phyloP scores from a whole-genome alignment of 2,329 filamentous ascomycete species.

The Diaporthe velutina region DNA sequence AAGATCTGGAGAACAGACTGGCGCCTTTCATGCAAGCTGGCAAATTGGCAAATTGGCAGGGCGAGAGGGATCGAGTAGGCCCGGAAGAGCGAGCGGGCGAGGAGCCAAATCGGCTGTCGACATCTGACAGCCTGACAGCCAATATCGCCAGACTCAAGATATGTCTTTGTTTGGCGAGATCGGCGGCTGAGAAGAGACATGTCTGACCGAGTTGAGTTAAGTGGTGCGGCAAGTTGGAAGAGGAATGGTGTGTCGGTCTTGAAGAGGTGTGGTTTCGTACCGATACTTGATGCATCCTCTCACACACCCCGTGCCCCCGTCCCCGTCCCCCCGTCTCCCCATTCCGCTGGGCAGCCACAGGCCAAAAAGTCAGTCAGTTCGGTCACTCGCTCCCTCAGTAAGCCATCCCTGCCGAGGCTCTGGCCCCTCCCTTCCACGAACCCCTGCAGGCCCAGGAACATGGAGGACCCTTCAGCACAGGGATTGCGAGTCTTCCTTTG shows the following conservation, averaged over 20 bases:
- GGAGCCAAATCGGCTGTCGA: background rate
- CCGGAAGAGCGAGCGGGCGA: background rate
- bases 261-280: constrained; percentile 7
- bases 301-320: background rate
- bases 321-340: background rate
- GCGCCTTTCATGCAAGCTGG: background rate
- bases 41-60: background rate
- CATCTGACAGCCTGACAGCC: constrained; percentile 11
- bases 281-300: constrained; percentile 14
- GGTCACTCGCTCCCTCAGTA: background rate
- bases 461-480: constrained; percentile 21
- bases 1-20: constrained; percentile 3
- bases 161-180: constrained; percentile 30
- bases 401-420: constrained; percentile 25
- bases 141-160: constrained; percentile 10
- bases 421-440: background rate
- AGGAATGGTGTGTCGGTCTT: constrained; percentile 3
- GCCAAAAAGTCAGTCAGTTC: background rate
- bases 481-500: constrained; percentile 16
- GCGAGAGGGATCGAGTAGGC: background rate
- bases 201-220: background rate
- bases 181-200: constrained; percentile 18
- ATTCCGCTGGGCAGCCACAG: constrained; percentile 21
- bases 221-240: constrained; percentile 6
- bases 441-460: constrained; percentile 23